phyloP scores from a whole-genome alignment of 2,329 filamentous ascomycete species.

The Helotiales sp. region DNA sequence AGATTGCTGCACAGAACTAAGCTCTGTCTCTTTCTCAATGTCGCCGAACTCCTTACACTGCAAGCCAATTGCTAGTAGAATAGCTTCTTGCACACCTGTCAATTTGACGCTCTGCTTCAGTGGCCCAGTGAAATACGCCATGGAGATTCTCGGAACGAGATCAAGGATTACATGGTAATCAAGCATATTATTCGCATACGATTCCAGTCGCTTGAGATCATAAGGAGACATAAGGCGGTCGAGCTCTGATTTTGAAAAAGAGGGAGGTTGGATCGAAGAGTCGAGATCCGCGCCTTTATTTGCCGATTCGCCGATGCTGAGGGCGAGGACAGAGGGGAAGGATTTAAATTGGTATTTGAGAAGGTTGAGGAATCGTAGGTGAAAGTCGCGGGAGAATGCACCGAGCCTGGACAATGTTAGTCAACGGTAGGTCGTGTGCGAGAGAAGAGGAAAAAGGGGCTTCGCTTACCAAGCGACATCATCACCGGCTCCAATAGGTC shows the following conservation, averaged over 20 bases:
- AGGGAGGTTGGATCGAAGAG: slow-evolving; percentile 47
- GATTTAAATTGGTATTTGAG: slow-evolving; percentile 89
- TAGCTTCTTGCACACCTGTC: slow-evolving; percentile 79
- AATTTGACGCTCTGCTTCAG: slow-evolving; percentile 68
- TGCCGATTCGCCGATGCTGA: slow-evolving; percentile 87
- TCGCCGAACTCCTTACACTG: slow-evolving; percentile 86
- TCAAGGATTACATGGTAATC: slow-evolving; percentile 98
- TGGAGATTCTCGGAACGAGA: slow-evolving; percentile 79
- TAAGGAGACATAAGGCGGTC: slow-evolving; percentile 82
- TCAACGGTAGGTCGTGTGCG: neutral
- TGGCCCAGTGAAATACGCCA: slow-evolving; percentile 80
- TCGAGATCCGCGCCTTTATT: slow-evolving; percentile 70
- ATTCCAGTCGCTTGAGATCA: slow-evolving; percentile 91
- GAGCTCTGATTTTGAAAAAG: slow-evolving; percentile 73
- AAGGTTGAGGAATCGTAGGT: slow-evolving; percentile 85
- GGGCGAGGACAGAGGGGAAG: slow-evolving; percentile 75
- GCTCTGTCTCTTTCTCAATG: slow-evolving; percentile 70
- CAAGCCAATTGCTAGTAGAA: slow-evolving; percentile 86
- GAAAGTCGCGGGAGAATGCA: slow-evolving; percentile 90
- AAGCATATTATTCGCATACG: slow-evolving; percentile 94
- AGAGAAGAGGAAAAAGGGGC: neutral
- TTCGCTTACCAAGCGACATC: slow-evolving; percentile 63
- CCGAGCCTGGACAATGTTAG: slow-evolving; percentile 56
- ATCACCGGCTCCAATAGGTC: slow-evolving; percentile 67
- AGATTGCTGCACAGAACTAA: slow-evolving; percentile 59